Evolutionary conservation across 1,284 basidiomycete species (phyloP).

Genomic region (Agaricales sp.): DNA sequence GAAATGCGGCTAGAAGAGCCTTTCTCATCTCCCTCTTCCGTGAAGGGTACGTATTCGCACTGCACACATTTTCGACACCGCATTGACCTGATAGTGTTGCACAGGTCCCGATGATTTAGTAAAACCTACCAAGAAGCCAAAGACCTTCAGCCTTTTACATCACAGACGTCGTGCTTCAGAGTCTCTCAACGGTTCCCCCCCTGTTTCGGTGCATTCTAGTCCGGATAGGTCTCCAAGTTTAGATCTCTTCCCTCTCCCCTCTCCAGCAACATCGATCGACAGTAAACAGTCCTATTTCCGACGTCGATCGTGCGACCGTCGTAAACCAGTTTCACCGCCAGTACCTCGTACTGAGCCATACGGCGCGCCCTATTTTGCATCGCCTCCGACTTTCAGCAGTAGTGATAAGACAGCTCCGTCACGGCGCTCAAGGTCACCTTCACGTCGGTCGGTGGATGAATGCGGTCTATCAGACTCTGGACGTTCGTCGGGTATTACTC

Average conservation of each 20-base stretch:
- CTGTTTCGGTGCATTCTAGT: background rate
- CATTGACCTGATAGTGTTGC: background rate
- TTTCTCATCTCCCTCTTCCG: background rate
- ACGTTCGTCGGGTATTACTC: background rate
- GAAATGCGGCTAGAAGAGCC: background rate
- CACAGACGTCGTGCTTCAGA: background rate
- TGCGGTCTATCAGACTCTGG: background rate
- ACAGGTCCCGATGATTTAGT: background rate
- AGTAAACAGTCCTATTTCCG: background rate
- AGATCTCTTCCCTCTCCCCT: background rate
- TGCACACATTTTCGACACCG: background rate
- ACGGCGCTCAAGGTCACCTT: background rate
- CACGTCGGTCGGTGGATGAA: background rate
- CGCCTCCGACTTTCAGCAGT: background rate
- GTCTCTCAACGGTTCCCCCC: background rate
- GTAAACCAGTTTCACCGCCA: background rate
- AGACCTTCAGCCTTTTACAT: background rate
- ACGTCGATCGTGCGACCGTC: background rate
- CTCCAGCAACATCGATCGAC: background rate
- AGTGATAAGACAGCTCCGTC: background rate
- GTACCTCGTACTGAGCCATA: conserved; percentile 1
- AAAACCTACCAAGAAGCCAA: background rate
- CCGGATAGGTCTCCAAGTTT: background rate
- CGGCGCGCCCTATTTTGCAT: background rate
- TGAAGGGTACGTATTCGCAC: background rate